Percentiles rank a stretch among this genome's conserved stretches.
phyloP scores from a whole-genome alignment of 1,284 basidiomycete species.

The Xanthoconium separans region DNA sequence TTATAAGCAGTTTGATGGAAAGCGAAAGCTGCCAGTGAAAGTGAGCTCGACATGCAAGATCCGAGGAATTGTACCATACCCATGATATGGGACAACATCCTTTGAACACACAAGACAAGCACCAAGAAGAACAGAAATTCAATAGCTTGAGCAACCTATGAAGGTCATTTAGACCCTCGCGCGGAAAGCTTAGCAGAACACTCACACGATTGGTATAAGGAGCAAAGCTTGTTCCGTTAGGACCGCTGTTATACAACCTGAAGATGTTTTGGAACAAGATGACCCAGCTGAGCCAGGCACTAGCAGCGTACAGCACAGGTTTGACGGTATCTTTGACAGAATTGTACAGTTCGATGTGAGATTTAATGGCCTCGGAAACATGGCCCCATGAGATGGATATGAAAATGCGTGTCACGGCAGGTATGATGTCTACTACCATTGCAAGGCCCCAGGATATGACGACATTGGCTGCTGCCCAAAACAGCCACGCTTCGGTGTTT shows the following conservation, averaged over 20 bases:
- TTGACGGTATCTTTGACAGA: constrained; percentile 67
- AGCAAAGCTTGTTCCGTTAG: constrained; percentile 48
- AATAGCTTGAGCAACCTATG: constrained; percentile 53
- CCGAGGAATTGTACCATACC: constrained; percentile 24
- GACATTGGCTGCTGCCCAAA: constrained; percentile 75
- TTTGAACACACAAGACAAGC: constrained; percentile 57
- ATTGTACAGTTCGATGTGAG: constrained; percentile 64
- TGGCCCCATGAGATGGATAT: constrained; percentile 70
- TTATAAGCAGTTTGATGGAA: constrained; percentile 78
- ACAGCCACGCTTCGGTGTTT: constrained; percentile 74
- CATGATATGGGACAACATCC: constrained; percentile 66
- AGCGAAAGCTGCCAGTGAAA: constrained; percentile 47
- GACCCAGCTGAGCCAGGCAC: constrained; percentile 66
- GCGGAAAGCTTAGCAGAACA: not conserved
- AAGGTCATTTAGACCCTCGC: constrained; percentile 1
- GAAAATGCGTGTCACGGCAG: constrained; percentile 48
- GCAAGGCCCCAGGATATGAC: constrained; percentile 75
- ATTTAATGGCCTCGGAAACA: constrained; percentile 66
- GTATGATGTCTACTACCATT: constrained; percentile 65
- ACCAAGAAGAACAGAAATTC: constrained; percentile 71
- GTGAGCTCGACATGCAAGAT: constrained; percentile 9
- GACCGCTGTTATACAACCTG: constrained; percentile 45
- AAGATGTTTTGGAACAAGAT: constrained; percentile 68
- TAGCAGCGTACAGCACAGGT: constrained; percentile 65
- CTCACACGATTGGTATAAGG: constrained; percentile 48